A percentile compares a stretch with the other conserved stretches of the same genome.
These are phyloP conservation scores for Epichloe sp. DNA, from an alignment of 2,329 filamentous ascomycete species.

Conservation along the genomic window DNA sequence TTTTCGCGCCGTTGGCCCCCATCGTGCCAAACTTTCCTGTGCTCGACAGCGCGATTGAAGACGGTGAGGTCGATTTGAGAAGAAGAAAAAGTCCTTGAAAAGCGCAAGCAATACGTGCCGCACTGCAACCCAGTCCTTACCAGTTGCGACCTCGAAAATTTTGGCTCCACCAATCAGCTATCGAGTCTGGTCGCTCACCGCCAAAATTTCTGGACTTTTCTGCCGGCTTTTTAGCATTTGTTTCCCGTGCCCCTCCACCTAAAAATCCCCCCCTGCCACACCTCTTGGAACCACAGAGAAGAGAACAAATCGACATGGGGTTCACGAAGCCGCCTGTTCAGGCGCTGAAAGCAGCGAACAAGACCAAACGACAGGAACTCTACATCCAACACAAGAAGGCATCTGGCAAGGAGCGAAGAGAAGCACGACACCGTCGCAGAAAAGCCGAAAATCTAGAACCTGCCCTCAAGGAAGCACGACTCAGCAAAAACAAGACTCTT, in stretches of 20 bases:
- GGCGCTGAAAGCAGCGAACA: constrained; percentile 51
- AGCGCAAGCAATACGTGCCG: not conserved
- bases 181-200: constrained; percentile 17
- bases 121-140: not conserved
- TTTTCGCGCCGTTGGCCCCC: constrained; percentile 38
- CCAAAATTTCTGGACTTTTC: constrained; percentile 25
- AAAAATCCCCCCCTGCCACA: constrained; percentile 5
- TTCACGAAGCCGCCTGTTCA: constrained; percentile 21
- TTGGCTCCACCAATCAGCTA: constrained; percentile 13
- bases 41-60: not conserved
- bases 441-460: constrained; percentile 80
- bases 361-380: constrained; percentile 63
- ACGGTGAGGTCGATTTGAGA: not conserved
- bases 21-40: constrained; percentile 18
- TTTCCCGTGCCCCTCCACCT: constrained; percentile 8
- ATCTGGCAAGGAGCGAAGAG: constrained; percentile 60
- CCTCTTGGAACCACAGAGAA: not conserved
- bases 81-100: not conserved
- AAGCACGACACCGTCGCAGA: constrained; percentile 64
- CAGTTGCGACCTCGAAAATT: not conserved
- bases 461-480: constrained; percentile 55
- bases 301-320: constrained; percentile 14
- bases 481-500: constrained; percentile 64
- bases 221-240: constrained; percentile 12
- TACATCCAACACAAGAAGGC: constrained; percentile 70